phyloP scores from a whole-genome alignment of 768 basidiomycete species.

The Auriculariales sp. region DNA sequence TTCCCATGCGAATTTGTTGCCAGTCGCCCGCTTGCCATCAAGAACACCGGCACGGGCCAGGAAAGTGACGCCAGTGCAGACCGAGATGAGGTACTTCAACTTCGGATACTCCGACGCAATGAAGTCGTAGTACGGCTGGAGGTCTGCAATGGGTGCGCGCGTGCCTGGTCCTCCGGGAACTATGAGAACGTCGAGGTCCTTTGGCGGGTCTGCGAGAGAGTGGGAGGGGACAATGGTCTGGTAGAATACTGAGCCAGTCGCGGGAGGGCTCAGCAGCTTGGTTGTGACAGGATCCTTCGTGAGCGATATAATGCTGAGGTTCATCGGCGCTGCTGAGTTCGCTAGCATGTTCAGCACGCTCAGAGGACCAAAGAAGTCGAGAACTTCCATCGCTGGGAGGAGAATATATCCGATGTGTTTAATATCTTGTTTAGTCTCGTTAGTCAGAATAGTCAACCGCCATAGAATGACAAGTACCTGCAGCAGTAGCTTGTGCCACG shows the following conservation, averaged over 20 bases:
- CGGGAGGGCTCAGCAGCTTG: too few relatives aligned
- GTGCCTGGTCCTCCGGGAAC: neutral
- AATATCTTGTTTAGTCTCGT: too few relatives aligned
- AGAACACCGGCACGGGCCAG: conserved; percentile 7
- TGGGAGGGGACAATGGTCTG: conserved; percentile 3
- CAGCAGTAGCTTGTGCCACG: too few relatives aligned
- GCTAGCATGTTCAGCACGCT: too few relatives aligned
- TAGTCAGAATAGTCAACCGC: too few relatives aligned
- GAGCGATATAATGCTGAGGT: too few relatives aligned
- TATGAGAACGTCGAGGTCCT: conserved; percentile 2
- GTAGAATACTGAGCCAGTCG: neutral
- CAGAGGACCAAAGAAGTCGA: too few relatives aligned
- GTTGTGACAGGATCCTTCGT: too few relatives aligned
- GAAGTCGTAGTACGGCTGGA: neutral
- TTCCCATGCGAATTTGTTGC: conserved; percentile 3
- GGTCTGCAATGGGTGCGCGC: neutral
- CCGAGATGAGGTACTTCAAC: conserved; percentile 4
- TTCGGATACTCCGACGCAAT: neutral
- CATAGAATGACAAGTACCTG: too few relatives aligned
- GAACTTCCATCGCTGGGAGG: too few relatives aligned
- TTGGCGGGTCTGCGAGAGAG: conserved; percentile 1
- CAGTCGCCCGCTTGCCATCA: conserved; percentile 6
- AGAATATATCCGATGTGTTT: too few relatives aligned
- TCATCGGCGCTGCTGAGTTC: too few relatives aligned
- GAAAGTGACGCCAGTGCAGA: conserved; percentile 4